Evolutionary conservation across 2,329 filamentous ascomycete species (phyloP).

Genomic region (Aspergillus sp.): DNA sequence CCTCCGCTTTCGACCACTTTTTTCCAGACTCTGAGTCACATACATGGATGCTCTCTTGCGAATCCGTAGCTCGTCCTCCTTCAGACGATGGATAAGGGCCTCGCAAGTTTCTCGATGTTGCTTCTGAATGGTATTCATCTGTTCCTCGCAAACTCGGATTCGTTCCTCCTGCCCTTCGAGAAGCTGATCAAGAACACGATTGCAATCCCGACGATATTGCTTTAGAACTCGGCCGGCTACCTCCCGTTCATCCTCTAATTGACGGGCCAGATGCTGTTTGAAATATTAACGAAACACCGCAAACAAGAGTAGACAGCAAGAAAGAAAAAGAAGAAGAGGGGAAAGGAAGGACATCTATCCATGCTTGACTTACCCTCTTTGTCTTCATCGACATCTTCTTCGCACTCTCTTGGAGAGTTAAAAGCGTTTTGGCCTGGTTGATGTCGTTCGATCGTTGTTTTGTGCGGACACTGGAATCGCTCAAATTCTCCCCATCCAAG

Average conservation of each 20-base stretch:
- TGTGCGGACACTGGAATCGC: not conserved
- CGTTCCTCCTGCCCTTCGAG: slow-evolving; percentile 40
- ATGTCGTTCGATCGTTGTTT: not conserved
- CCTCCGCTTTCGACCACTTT: not conserved
- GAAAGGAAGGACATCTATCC: no score
- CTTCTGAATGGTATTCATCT: slow-evolving; percentile 28
- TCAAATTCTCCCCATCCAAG: not conserved
- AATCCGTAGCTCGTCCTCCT: slow-evolving; percentile 24
- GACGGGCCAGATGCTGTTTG: slow-evolving; percentile 40
- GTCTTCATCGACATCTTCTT: not conserved
- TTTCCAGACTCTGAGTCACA: not conserved
- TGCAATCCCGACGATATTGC: slow-evolving; percentile 45
- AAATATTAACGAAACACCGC: not conserved
- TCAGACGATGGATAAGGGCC: slow-evolving; percentile 29
- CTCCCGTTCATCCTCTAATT: slow-evolving; percentile 49
- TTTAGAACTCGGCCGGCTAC: slow-evolving; percentile 45
- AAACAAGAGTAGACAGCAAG: not conserved
- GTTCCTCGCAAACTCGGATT: slow-evolving; percentile 31
- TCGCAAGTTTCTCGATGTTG: slow-evolving; percentile 30
- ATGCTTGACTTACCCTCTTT: not conserved
- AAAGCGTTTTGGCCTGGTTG: not conserved
- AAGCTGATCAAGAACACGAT: slow-evolving; percentile 44
- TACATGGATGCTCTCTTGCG: slow-evolving; percentile 13
- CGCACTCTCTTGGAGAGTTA: not conserved
- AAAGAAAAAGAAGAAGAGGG: no score